Percentiles rank a stretch among this genome's conserved stretches.
phyloP scores from a whole-genome alignment of 139 green algal species.

The Mesostigma viride region DNA sequence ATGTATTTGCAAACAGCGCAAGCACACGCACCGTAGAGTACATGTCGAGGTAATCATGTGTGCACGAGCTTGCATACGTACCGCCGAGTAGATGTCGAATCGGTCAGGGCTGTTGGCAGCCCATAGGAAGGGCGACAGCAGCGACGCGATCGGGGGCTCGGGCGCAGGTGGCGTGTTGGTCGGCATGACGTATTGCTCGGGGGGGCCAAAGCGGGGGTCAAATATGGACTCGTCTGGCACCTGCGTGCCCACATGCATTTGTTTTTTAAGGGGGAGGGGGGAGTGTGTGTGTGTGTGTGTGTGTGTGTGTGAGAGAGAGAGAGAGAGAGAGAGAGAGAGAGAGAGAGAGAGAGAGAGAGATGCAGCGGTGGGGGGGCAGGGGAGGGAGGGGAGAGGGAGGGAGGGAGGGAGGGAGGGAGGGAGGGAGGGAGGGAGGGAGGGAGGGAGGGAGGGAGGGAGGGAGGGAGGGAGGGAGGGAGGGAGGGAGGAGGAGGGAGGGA shows the following conservation, averaged over 20 bases:
- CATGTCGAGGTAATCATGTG: too few species aligned
- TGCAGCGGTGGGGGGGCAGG: neutral
- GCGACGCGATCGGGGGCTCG: neutral
- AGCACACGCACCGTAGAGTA: too few species aligned
- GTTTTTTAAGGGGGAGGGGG: too few species aligned
- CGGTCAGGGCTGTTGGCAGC: conserved; percentile 22
- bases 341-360: neutral
- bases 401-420: neutral
- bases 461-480: too few species aligned
- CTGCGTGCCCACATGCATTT: conserved; percentile 6
- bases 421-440: neutral
- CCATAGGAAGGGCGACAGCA: conserved; percentile 29
- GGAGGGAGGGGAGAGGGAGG: neutral
- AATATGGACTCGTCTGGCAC: conserved; percentile 31
- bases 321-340: neutral
- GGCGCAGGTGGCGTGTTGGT: conserved; percentile 10
- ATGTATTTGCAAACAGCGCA: too few species aligned
- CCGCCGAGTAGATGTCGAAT: conserved; percentile 31
- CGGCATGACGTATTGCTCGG: conserved; percentile 33
- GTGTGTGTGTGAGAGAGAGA: too few species aligned
- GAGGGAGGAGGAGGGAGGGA: too few species aligned
- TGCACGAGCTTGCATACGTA: too few species aligned
- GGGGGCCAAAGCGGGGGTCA: conserved; percentile 23
- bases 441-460: too few species aligned
- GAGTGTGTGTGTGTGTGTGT: too few species aligned